phyloP scores from a whole-genome alignment of 257 asterid species.

The Solanum medicagineum region DNA sequence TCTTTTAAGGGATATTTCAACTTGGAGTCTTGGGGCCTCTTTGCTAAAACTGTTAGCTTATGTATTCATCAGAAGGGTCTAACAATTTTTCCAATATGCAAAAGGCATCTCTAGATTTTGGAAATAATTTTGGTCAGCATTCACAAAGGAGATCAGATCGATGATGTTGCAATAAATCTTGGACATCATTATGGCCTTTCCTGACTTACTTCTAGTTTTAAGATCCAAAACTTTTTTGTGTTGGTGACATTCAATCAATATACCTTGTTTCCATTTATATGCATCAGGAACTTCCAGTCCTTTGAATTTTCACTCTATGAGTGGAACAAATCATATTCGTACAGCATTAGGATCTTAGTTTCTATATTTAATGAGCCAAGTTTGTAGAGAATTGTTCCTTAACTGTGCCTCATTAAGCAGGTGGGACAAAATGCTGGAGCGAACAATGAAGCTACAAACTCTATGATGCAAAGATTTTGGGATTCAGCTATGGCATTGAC shows the following conservation, averaged over 20 bases:
- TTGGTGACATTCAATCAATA: background rate
- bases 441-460: constrained; percentile 53
- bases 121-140: background rate
- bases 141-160: background rate
- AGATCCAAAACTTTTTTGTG: background rate
- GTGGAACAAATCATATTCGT: background rate
- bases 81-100: background rate
- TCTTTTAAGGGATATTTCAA: background rate
- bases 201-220: background rate
- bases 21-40: background rate
- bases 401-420: constrained; percentile 19
- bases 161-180: background rate
- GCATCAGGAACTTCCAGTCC: background rate
- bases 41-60: background rate
- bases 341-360: background rate
- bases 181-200: background rate
- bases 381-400: background rate
- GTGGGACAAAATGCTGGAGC: constrained; percentile 73
- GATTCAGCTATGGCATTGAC: constrained; percentile 86
- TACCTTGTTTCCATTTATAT: background rate
- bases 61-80: background rate
- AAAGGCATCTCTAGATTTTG: background rate
- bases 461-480: constrained; percentile 92
- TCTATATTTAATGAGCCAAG: background rate
- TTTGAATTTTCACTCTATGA: background rate